phyloP scores from a whole-genome alignment of 805 yeast genomes.

The Teunomyces panamensis region DNA sequence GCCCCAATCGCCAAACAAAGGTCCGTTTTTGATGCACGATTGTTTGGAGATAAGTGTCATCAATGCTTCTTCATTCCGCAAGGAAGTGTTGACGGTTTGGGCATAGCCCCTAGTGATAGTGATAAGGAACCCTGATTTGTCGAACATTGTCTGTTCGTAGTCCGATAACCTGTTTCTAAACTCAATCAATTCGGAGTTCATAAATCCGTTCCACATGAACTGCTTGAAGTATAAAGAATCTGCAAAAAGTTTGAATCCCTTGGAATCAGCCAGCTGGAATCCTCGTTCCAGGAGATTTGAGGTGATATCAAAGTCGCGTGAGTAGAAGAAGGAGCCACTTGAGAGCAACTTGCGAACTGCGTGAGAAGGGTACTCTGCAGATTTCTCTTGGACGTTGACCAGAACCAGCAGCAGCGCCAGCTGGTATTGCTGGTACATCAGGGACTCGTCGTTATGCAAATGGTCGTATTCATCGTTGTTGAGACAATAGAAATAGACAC shows the following conservation, averaged over 20 bases:
- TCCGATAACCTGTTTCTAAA: constrained; percentile 44
- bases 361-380: constrained; percentile 36
- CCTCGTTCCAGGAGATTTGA: constrained; percentile 47
- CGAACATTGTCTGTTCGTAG: constrained; percentile 41
- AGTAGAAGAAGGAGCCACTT: constrained; percentile 49
- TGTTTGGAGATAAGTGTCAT: constrained; percentile 53
- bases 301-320: constrained; percentile 45
- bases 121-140: constrained; percentile 44
- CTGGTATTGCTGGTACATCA: background rate
- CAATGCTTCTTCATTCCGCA: constrained; percentile 34
- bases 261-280: constrained; percentile 10
- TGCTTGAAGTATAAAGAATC: constrained; percentile 42
- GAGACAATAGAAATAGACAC: constrained; percentile 64
- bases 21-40: constrained; percentile 45
- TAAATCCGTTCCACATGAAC: constrained; percentile 51
- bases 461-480: constrained; percentile 55
- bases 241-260: constrained; percentile 23
- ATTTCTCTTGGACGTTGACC: constrained; percentile 14
- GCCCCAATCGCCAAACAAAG: constrained; percentile 56
- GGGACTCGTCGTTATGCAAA: constrained; percentile 7
- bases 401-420: constrained; percentile 3
- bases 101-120: constrained; percentile 53
- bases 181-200: constrained; percentile 44
- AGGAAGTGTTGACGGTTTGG: constrained; percentile 37
- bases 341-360: constrained; percentile 45